phyloP scores from a whole-genome alignment of 2,329 filamentous ascomycete species.

The Arachnomyces sp. region DNA sequence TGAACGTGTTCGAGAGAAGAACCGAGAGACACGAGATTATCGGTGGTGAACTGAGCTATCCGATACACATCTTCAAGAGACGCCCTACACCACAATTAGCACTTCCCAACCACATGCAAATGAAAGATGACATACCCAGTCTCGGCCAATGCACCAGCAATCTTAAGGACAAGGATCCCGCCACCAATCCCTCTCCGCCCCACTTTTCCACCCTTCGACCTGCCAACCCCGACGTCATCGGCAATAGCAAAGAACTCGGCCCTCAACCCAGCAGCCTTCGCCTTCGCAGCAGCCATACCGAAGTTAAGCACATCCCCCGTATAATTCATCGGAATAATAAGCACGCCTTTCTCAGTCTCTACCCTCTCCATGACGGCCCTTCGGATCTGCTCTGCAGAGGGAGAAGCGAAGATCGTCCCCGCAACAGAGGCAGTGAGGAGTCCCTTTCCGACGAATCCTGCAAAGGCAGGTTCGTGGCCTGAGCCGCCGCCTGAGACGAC shows the following conservation, averaged over 20 bases:
- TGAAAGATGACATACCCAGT: slow-evolving; percentile 43
- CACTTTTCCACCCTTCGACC: slow-evolving; percentile 77
- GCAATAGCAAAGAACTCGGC: slow-evolving; percentile 88
- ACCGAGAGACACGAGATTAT: slow-evolving; percentile 76
- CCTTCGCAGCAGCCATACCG: slow-evolving; percentile 88
- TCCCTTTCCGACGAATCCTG: slow-evolving; percentile 73
- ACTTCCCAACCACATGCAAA: background rate
- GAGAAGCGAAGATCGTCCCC: slow-evolving; percentile 79
- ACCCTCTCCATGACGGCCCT: slow-evolving; percentile 66
- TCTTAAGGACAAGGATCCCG: slow-evolving; percentile 85
- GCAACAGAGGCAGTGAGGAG: slow-evolving; percentile 74
- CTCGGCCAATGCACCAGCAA: slow-evolving; percentile 73
- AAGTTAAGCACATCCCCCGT: slow-evolving; percentile 87
- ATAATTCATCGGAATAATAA: slow-evolving; percentile 95
- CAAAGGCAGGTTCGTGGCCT: slow-evolving; percentile 84
- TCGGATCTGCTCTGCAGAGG: slow-evolving; percentile 73
- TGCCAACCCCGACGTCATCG: slow-evolving; percentile 84
- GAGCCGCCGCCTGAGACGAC: slow-evolving; percentile 82
- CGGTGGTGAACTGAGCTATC: slow-evolving; percentile 61
- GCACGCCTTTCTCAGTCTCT: slow-evolving; percentile 61
- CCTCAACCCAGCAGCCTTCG: slow-evolving; percentile 64
- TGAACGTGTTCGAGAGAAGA: slow-evolving; percentile 87
- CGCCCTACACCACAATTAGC: slow-evolving; percentile 22
- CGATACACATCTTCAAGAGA: slow-evolving; percentile 62
- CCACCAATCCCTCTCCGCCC: slow-evolving; percentile 85